A percentile compares a stretch with the other conserved stretches of the same genome.
Evolutionary conservation across 805 yeast genomes (phyloP).

Genomic region (Teunomyces atbi): DNA sequence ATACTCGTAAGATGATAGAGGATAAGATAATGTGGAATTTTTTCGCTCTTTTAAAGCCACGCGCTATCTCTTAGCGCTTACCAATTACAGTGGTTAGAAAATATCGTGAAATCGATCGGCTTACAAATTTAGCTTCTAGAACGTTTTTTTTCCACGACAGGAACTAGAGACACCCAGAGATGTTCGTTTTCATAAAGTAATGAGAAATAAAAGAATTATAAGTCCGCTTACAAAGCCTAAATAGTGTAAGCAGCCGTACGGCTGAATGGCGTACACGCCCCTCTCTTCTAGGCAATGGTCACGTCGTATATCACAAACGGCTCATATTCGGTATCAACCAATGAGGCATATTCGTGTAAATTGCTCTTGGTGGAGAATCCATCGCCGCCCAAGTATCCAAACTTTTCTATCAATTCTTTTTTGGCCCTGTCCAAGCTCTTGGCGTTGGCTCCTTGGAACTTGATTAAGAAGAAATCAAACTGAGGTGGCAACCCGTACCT

Average conservation of each 20-base stretch:
- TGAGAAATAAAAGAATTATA: neutral
- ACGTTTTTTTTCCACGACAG: too few species aligned
- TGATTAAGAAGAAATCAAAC: slow-evolving; percentile 56
- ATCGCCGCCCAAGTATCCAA: slow-evolving; percentile 88
- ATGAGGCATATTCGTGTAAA: slow-evolving; percentile 82
- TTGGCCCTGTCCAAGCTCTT: slow-evolving; percentile 56
- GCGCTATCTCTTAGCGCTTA: too few species aligned
- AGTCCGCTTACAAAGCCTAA: neutral
- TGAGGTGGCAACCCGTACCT: slow-evolving; percentile 97
- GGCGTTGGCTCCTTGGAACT: slow-evolving; percentile 37
- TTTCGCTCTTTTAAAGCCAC: neutral
- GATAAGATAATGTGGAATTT: neutral
- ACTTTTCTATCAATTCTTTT: slow-evolving; percentile 66
- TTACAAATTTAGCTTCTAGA: too few species aligned
- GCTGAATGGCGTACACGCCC: too few species aligned
- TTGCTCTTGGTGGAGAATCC: slow-evolving; percentile 73
- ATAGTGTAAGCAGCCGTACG: neutral
- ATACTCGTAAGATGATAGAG: too few species aligned
- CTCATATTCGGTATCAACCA: slow-evolving; percentile 93
- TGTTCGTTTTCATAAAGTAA: neutral
- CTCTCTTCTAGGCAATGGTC: neutral
- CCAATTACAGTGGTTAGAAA: too few species aligned
- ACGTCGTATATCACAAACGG: slow-evolving; percentile 84
- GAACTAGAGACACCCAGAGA: neutral
- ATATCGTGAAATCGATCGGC: too few species aligned